A percentile compares a stretch with the other conserved stretches of the same genome.
Conservation (phyloP, 1,284 basidiomycete genomes). For the Sanguinoderma infundibulare region DNA sequence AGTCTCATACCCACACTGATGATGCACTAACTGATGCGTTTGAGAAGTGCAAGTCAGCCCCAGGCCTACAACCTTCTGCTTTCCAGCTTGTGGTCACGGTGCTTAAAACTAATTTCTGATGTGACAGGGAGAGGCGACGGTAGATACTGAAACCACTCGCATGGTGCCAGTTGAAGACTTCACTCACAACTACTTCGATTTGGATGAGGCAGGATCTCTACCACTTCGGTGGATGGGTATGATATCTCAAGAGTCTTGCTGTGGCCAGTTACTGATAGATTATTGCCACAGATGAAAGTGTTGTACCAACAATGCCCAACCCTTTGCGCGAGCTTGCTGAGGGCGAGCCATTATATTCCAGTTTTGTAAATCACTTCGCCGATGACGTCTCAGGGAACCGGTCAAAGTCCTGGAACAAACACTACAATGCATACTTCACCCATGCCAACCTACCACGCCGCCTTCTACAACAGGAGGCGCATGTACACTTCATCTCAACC, state of each 20-base stretch:
- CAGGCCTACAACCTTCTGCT: slow-evolving; percentile 63
- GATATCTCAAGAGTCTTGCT: no score
- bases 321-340: background rate
- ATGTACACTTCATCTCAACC: slow-evolving; percentile 41
- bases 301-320: background rate
- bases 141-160: no score
- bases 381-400: slow-evolving; percentile 26
- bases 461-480: slow-evolving; percentile 38
- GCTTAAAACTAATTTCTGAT: no score
- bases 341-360: background rate
- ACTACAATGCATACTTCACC: no score
- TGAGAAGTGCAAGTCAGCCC: slow-evolving; percentile 78
- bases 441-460: slow-evolving; percentile 15
- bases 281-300: background rate
- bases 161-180: no score
- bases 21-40: slow-evolving; percentile 47
- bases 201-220: no score
- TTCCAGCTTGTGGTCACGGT: no score
- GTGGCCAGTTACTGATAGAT: no score
- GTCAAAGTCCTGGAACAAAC: background rate
- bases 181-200: no score
- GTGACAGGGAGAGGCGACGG: no score
- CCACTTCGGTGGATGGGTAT: no score
- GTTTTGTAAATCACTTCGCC: slow-evolving; percentile 25
- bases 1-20: slow-evolving; percentile 28